A percentile compares a stretch with the other conserved stretches of the same genome.
Evolutionary conservation across 176 grass and related monocot species (phyloP).

Genomic region (Guadua angustifolia): DNA sequence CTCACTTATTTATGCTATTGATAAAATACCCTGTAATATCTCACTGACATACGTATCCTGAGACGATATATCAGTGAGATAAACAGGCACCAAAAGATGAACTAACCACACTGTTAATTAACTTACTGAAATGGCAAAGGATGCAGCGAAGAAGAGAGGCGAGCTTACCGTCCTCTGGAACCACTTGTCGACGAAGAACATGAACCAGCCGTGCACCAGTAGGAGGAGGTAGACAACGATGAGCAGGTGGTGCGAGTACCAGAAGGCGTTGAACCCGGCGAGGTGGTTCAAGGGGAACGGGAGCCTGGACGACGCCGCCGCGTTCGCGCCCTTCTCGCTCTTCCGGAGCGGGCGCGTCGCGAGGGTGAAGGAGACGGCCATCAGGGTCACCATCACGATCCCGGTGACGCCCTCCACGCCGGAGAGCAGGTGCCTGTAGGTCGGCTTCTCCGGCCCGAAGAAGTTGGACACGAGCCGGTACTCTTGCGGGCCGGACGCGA

Average conservation of each 20-base stretch:
- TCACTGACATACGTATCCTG: too few species aligned
- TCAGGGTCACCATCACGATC: constrained; percentile 79
- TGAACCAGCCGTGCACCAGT: constrained; percentile 77
- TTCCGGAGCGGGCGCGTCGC: constrained; percentile 92
- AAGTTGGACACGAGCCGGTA: constrained; percentile 66
- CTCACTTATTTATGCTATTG: too few species aligned
- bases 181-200: constrained; percentile 79
- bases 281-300: constrained; percentile 72
- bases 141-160: background rate
- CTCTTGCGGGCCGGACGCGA: constrained; percentile 57
- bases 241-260: constrained; percentile 98
- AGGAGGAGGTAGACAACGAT: constrained; percentile 74
- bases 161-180: constrained; percentile 82
- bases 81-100: too few species aligned
- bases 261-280: constrained; percentile 93
- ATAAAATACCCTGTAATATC: too few species aligned
- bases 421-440: constrained; percentile 62
- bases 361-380: constrained; percentile 88
- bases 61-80: too few species aligned
- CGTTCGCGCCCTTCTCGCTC: constrained; percentile 49
- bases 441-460: constrained; percentile 62
- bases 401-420: constrained; percentile 80
- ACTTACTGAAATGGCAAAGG: background rate
- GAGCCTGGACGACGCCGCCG: background rate
- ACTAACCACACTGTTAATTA: background rate